These are phyloP conservation scores for Hypoxylon lenormandii DNA, from an alignment of 495 filamentous ascomycete species.

Conservation along the genomic window DNA sequence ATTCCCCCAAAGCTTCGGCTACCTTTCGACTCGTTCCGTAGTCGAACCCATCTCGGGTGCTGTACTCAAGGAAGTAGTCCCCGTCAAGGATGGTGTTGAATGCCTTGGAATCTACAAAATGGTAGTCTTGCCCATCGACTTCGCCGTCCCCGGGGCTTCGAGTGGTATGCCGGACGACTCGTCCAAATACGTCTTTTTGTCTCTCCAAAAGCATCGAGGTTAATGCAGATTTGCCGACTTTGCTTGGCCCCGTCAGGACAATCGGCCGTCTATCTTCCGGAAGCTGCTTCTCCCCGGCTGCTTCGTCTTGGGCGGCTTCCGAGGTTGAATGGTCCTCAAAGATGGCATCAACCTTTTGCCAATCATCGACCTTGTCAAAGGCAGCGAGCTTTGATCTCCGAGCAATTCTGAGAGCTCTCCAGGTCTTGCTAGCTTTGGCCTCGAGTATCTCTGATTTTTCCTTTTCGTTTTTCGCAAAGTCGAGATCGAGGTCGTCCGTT, in stretches of 20 bases:
- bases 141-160: constrained; percentile 61
- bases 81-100: constrained; percentile 66
- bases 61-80: constrained; percentile 64
- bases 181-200: constrained; percentile 58
- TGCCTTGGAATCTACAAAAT: constrained; percentile 61
- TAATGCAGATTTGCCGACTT: constrained; percentile 56
- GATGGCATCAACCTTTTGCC: constrained; percentile 70
- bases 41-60: constrained; percentile 55
- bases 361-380: constrained; percentile 89
- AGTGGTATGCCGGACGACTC: constrained; percentile 58
- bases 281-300: constrained; percentile 41
- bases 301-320: constrained; percentile 42
- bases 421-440: constrained; percentile 84
- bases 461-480: constrained; percentile 77
- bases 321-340: constrained; percentile 58
- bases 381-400: constrained; percentile 74
- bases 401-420: constrained; percentile 85
- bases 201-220: constrained; percentile 56
- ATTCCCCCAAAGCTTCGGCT: constrained; percentile 59
- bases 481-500: constrained; percentile 81
- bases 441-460: constrained; percentile 74
- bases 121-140: constrained; percentile 57
- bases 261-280: constrained; percentile 61
- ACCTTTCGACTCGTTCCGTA: constrained; percentile 62
- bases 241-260: constrained; percentile 59